These are phyloP conservation scores for Aureobasidium vineae DNA, from an alignment of 2,329 filamentous ascomycete species.

Conservation along the genomic window DNA sequence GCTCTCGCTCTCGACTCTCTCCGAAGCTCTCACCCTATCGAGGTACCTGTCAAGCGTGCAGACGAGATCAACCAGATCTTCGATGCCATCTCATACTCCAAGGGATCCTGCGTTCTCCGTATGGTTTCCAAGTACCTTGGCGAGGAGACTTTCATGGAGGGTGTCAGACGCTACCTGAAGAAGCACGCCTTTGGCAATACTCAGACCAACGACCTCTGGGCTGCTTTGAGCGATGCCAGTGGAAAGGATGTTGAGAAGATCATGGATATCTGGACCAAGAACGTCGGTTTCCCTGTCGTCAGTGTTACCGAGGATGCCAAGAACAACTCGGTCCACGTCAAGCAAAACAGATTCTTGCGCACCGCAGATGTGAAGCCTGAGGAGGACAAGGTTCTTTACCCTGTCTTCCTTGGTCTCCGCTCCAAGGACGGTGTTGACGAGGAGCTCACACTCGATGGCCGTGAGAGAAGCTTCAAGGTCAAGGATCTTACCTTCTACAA, in stretches of 20 bases:
- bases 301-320: constrained; percentile 74
- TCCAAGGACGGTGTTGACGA: constrained; percentile 82
- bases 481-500: constrained; percentile 88
- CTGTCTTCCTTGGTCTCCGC: constrained; percentile 82
- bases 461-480: constrained; percentile 75
- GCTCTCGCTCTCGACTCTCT: constrained; percentile 86
- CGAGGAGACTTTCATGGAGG: constrained; percentile 89
- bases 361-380: constrained; percentile 92
- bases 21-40: constrained; percentile 92
- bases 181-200: constrained; percentile 98
- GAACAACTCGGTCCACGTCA: constrained; percentile 73
- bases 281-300: constrained; percentile 89
- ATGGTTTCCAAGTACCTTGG: constrained; percentile 97
- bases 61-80: constrained; percentile 99
- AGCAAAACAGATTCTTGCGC: constrained; percentile 92
- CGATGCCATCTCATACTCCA: constrained; percentile 95
- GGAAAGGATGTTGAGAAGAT: constrained; percentile 87
- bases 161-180: constrained; percentile 85
- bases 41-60: constrained; percentile 91
- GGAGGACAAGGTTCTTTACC: constrained; percentile 84
- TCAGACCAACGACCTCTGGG: constrained; percentile 86
- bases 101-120: constrained; percentile 90
- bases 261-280: constrained; percentile 97
- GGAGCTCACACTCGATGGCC: constrained; percentile 66
- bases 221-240: constrained; percentile 79